Conservation (phyloP, 768 basidiomycete species). For the Boletus pseudopeckii region DNA sequence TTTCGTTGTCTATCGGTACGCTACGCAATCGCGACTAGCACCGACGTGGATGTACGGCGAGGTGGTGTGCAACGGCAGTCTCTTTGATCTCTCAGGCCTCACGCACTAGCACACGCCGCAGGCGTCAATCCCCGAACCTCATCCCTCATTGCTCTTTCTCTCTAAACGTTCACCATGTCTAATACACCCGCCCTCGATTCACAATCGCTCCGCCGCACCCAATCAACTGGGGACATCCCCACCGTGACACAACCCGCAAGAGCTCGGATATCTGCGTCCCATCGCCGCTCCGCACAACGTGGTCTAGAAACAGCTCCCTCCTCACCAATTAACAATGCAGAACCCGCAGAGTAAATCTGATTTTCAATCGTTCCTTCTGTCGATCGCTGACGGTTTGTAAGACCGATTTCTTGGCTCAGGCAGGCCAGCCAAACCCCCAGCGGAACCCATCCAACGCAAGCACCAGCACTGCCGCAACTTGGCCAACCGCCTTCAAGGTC, state of each 20-base stretch:
- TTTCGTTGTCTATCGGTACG: background rate
- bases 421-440: slow-evolving; percentile 23
- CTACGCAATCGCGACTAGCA: slow-evolving; percentile 15
- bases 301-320: slow-evolving; percentile 19
- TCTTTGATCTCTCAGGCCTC: slow-evolving; percentile 11
- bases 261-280: slow-evolving; percentile 28
- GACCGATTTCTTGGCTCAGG: slow-evolving; percentile 23
- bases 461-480: background rate
- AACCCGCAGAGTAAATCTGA: slow-evolving; percentile 15
- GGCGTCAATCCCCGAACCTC: slow-evolving; percentile 25
- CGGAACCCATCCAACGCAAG: slow-evolving; percentile 2
- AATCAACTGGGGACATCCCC: slow-evolving; percentile 34
- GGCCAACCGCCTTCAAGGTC: slow-evolving; percentile 15
- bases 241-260: slow-evolving; percentile 22
- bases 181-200: slow-evolving; percentile 26
- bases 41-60: slow-evolving; percentile 17
- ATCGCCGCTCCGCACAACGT: slow-evolving; percentile 27
- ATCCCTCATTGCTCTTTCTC: slow-evolving; percentile 9
- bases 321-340: slow-evolving; percentile 17
- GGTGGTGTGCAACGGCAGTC: slow-evolving; percentile 13
- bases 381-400: slow-evolving; percentile 21
- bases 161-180: slow-evolving; percentile 28
- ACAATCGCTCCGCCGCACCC: slow-evolving; percentile 34
- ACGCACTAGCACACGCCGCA: slow-evolving; percentile 26
- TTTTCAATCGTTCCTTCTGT: slow-evolving; percentile 4